Evolutionary conservation across 2,329 filamentous ascomycete species (phyloP).

Genomic region (Cladosporium sp.): DNA sequence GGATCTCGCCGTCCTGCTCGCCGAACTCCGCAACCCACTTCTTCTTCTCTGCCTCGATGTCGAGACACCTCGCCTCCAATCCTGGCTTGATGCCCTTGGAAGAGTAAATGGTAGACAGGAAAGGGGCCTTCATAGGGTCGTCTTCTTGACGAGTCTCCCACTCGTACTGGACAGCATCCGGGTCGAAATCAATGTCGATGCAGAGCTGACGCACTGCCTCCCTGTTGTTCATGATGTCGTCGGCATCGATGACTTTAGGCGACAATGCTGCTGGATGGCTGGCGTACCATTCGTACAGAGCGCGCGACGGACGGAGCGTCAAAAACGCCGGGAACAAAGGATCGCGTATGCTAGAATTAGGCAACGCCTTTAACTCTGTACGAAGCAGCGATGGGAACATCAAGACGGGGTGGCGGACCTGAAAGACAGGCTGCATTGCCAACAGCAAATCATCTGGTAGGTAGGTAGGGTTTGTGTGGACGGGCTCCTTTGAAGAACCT

Average conservation of each 20-base stretch:
- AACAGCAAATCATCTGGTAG: constrained; percentile 23
- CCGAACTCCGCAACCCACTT: constrained; percentile 24
- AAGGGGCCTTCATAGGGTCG: constrained; percentile 16
- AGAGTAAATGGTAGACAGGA: constrained; percentile 15
- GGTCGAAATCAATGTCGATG: constrained; percentile 15
- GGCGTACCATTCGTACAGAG: constrained; percentile 20
- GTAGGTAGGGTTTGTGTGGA: constrained; percentile 20
- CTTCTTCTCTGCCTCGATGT: constrained; percentile 19
- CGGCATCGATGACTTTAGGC: constrained; percentile 25
- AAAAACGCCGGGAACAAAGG: constrained; percentile 12
- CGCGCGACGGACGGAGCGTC: constrained; percentile 11
- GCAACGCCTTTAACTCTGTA: constrained; percentile 7
- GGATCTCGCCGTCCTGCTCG: constrained; percentile 8
- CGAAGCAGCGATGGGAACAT: constrained; percentile 24
- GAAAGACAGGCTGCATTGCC: constrained; percentile 22
- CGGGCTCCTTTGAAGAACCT: background rate
- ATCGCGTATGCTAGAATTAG: background rate
- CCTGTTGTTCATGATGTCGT: constrained; percentile 24
- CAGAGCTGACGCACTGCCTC: constrained; percentile 15
- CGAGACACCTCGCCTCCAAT: constrained; percentile 14
- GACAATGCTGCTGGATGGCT: background rate
- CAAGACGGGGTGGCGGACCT: constrained; percentile 27
- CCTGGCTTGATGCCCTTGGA: constrained; percentile 19
- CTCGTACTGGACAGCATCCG: constrained; percentile 19
- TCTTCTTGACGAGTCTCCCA: constrained; percentile 21